Evolutionary conservation across 2,329 filamentous ascomycete genomes (phyloP), one percentile per base, ranked within the genome.

Genomic region (Paraphaeosphaeria sporulosa): DNA sequence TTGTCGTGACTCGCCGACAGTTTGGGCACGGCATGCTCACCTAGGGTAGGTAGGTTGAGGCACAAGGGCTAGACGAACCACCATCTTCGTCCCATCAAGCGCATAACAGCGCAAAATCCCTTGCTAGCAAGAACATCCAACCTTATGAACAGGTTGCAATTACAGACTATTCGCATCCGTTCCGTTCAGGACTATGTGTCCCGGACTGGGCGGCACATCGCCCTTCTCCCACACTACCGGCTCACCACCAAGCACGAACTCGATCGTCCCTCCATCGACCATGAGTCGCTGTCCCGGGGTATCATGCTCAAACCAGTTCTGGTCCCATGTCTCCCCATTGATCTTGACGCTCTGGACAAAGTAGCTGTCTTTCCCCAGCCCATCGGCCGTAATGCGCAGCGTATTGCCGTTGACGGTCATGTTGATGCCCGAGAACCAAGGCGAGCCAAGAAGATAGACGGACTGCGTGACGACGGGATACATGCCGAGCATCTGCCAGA

Each of bases 251-350:
- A 85, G 63, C 25, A 77, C 76, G 68, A 86, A 86, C 67, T 85
- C 80, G 30, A 86, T 76, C 10, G 71, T 77, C 0, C 82, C 82
- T 0, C 82, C 83, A 23, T 79, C 67, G 0, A 74, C 67, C 62
- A 82, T 82, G 4, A 55, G 38, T n/a, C 42, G 52, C 27, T 55
- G 52, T 17, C 27, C 52, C 76, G 91, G 75, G 67, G 90, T 87
- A n/a, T 84, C 77, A 85, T 87, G 90, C 38, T 80, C 82, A 13
- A 91, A 72, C 89, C 89, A 92, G 50, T 82, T 82, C 79, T 85
- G 85, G 48, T 82, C 78, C 88, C 89, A 92, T 1, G 60, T 25
- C 71, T 82, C 59, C 0, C 89, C 88, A 68, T 92, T 91, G 46
- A 92, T 83, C 64, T 79, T 84, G 60, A 91, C 79, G 13, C 83